phyloP scores from a whole-genome alignment of 2,329 filamentous ascomycete species.

The Cordyceps javanica region DNA sequence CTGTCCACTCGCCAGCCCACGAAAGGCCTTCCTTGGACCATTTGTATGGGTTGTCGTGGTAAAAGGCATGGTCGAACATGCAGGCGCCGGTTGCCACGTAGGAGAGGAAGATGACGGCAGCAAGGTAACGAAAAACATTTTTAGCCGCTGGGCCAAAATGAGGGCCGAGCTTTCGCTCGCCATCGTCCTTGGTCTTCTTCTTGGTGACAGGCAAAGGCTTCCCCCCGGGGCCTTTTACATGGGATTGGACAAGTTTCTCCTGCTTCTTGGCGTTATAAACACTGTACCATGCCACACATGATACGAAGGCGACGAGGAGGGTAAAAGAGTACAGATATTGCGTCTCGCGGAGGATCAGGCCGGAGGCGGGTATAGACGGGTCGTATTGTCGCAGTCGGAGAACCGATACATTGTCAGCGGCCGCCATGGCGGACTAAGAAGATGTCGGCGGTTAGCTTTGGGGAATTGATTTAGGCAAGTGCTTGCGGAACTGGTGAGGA shows the following conservation, averaged over 20 bases:
- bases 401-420: conserved; percentile 27
- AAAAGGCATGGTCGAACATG: conserved; percentile 68
- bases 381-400: conserved; percentile 12
- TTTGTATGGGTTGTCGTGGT: conserved; percentile 31
- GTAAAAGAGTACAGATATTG: conserved; percentile 47
- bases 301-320: conserved; percentile 47
- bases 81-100: conserved; percentile 70
- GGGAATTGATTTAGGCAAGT: not conserved
- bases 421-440: conserved; percentile 29
- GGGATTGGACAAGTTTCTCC: conserved; percentile 40
- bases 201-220: conserved; percentile 73
- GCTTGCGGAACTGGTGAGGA: not conserved
- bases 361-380: conserved; percentile 23
- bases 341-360: conserved; percentile 38
- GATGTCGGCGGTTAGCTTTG: not conserved
- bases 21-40: conserved; percentile 40
- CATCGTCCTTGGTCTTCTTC: conserved; percentile 44
- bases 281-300: conserved; percentile 46
- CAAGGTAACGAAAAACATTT: conserved; percentile 68
- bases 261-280: conserved; percentile 45
- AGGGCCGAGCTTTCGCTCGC: conserved; percentile 36
- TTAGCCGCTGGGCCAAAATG: conserved; percentile 63
- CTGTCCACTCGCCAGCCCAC: conserved; percentile 73
- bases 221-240: conserved; percentile 71
- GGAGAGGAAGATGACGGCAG: conserved; percentile 62